A percentile compares a stretch with the other conserved stretches of the same genome.
Evolutionary conservation across 305 asterid species (phyloP).

Genomic region (Solanum chacoense): DNA sequence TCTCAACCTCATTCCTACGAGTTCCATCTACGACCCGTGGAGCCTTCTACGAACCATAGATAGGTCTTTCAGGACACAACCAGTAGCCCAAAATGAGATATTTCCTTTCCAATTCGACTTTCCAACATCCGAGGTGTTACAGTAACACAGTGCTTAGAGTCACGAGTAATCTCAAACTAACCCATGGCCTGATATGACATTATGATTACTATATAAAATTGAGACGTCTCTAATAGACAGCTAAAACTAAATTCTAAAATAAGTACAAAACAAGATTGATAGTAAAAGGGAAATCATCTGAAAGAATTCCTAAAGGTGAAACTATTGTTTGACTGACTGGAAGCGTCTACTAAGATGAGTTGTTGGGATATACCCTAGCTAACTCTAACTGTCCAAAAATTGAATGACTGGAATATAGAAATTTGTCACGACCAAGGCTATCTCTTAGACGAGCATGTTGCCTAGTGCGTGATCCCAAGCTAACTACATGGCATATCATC

Average conservation of each 20-base stretch:
- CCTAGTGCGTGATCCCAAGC: background rate
- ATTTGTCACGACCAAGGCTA: background rate
- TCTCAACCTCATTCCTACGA: background rate
- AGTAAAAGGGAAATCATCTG: background rate
- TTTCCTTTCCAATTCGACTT: background rate
- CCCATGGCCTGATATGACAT: background rate
- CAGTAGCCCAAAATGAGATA: background rate
- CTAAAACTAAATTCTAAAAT: background rate
- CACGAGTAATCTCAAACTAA: background rate
- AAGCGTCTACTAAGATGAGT: background rate
- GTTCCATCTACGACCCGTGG: background rate
- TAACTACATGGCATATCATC: background rate
- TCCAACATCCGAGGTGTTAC: background rate
- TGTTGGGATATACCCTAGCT: background rate
- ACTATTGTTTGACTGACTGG: background rate
- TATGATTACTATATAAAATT: background rate
- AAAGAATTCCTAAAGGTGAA: background rate
- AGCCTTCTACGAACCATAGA: background rate
- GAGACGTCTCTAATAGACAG: background rate
- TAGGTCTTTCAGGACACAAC: background rate
- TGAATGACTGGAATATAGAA: background rate
- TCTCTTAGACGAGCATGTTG: background rate
- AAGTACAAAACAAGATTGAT: background rate
- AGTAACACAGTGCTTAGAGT: background rate
- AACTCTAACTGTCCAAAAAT: background rate